Base-by-base conservation (phyloP, 768 basidiomycete genomes). In the Trametes cubensis region DNA sequence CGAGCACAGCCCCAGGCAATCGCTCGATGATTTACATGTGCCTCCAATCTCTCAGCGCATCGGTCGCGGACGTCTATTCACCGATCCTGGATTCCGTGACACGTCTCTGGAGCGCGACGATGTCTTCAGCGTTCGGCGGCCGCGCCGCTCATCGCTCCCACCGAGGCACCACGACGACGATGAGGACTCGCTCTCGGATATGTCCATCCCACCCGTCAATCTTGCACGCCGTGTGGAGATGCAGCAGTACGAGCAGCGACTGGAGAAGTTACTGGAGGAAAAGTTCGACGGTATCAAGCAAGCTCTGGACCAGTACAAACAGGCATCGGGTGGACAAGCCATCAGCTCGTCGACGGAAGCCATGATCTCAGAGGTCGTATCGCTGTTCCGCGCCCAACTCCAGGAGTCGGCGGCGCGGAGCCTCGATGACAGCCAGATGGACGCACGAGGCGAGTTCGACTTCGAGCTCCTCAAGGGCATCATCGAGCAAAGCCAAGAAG, bases 371-470 rank as follows among this genome's bases (percentile, higher is more conserved):
- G 90, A 92, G 61, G 81, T 90, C 6, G 79, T 90, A 42, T 76
- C 84, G 8, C 73, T 90, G 61, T 87, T 91, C 78, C 82, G 87
- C 10, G 75, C 83, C 20, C 88, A 90, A 66, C 75, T 90, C 11
- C 84, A 84, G 58, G 85, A 87, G 42, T 84, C 85, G 8, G 84
- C 86, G 0, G 77, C 78, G 7, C 80, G 81, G 47, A 80, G 81
- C 20, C 63, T 81, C 51, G 87, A 89, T 21, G 85, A 87, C 58
- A 83, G 81, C 62, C 85, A 83, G 67, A 77, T 84, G 75, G 89
- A 91, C 67, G 89, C 87, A 23, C 83, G 85, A 30, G 89, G 88
- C 20, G 90, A 93, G 65, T 74, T 92, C 25, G 91, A 93, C 74
- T 85, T 91, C 70, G 87, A 91, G 69, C 76, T 90, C 63, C 81